These are phyloP conservation scores for Blastocystis sp. DNA, from an alignment of 352 stramenopile genomes.

Conservation along the genomic window DNA sequence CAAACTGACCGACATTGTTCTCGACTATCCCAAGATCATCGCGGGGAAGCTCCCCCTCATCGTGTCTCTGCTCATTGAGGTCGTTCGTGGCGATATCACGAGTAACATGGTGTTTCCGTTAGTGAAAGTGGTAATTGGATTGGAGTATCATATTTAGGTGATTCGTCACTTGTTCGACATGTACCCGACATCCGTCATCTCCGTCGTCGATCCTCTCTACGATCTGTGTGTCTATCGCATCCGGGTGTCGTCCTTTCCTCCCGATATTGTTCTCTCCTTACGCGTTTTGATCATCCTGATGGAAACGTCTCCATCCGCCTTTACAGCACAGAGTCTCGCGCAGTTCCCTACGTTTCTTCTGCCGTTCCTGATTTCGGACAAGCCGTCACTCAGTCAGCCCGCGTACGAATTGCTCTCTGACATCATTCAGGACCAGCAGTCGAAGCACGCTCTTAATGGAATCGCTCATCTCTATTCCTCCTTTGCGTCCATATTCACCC, in stretches of 20 bases:
- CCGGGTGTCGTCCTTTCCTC: background rate
- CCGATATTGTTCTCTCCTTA: slow-evolving; percentile 11
- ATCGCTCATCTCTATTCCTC: background rate
- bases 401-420: background rate
- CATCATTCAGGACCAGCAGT: background rate
- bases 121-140: background rate
- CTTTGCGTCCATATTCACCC: background rate
- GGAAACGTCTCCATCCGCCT: background rate
- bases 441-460: background rate
- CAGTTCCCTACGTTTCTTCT: background rate
- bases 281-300: background rate
- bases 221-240: slow-evolving; percentile 17
- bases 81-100: background rate
- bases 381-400: background rate
- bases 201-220: background rate
- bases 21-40: slow-evolving; percentile 22
- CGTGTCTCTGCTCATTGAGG: background rate
- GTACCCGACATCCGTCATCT: background rate
- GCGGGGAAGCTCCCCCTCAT: background rate
- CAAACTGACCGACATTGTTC: background rate
- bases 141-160: background rate
- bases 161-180: background rate
- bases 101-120: background rate
- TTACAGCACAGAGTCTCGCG: background rate
- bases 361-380: background rate